These are phyloP conservation scores for Aspergillus leporis DNA, from an alignment of 495 filamentous ascomycete genomes.

Conservation along the genomic window DNA sequence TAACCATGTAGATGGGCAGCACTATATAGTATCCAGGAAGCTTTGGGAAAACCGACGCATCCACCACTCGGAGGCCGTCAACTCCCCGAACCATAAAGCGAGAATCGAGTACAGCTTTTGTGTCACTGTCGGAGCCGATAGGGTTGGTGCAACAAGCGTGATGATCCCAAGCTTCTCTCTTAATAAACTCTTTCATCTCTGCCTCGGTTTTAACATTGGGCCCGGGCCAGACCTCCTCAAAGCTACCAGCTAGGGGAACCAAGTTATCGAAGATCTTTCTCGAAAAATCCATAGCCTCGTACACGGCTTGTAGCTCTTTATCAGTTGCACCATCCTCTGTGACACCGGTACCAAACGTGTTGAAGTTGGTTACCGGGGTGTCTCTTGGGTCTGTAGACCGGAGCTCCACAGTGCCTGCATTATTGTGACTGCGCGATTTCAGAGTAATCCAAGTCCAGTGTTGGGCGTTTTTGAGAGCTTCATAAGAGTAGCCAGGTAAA, in stretches of 20 bases:
- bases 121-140: conserved; percentile 56
- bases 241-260: conserved; percentile 32
- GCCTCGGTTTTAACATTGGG: conserved; percentile 35
- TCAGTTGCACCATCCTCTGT: conserved; percentile 36
- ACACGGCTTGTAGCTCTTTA: conserved; percentile 48
- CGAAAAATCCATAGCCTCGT: conserved; percentile 46
- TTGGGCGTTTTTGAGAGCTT: conserved; percentile 26
- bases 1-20: conserved; percentile 61
- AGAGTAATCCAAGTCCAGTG: conserved; percentile 50
- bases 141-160: conserved; percentile 59
- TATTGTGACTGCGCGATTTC: conserved; percentile 52
- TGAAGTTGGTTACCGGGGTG: conserved; percentile 56
- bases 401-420: conserved; percentile 51
- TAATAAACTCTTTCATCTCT: conserved; percentile 49
- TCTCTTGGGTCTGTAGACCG: conserved; percentile 51
- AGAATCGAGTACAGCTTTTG: conserved; percentile 58
- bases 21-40: conserved; percentile 64
- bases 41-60: conserved; percentile 58
- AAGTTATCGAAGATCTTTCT: conserved; percentile 39
- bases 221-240: conserved; percentile 53
- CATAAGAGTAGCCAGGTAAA: conserved; percentile 36
- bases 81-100: conserved; percentile 59
- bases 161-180: conserved; percentile 57
- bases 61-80: conserved; percentile 60
- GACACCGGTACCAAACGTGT: conserved; percentile 49